Evolutionary conservation across 1,284 basidiomycete genomes (phyloP), one percentile per base, ranked within the genome.

Genomic region (Malassezia vespertilionis): DNA sequence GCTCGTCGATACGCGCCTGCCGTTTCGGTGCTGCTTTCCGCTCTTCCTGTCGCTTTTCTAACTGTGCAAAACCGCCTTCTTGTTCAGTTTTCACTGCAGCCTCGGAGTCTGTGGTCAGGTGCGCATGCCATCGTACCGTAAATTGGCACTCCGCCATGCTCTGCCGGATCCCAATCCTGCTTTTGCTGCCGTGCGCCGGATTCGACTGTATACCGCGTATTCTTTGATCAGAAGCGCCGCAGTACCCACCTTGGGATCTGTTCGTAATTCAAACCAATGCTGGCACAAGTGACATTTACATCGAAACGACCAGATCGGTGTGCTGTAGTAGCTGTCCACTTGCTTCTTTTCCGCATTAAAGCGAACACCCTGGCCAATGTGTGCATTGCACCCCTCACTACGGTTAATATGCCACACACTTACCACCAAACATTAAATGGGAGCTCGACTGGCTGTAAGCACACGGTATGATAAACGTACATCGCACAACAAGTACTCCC

Each of bases 281-380:
- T 80, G 79, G 65, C 93, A 97, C 2, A 91, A 74, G 69, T 93
- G 87, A 66, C 93, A 97, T 76, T 96, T 97, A 74, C 91, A 97
- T 30, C 85, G 78, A 70, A 99, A 99, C 0, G 81, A 83, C 71
- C 77, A 96, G 44, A 99, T 93, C 2, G 89, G 86, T 0, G 90
- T 96, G 18, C 82, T 84, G 65, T 86, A 87, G 73, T 99, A 97
- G 56, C 80, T 81, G n/a, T 90, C 93, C 15, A 93, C 79, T 72
- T 91, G 93, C 74, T 82, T 82, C 77, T 99, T 99, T 72, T 95
- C 88, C 0, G 93, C 93, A 63, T 99, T 99, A 76, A 93, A 97
- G 2, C 93, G 84, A 0, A 53, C 46, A 3, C 64, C 65, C 44
- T 64, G 63, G 3, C 52, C 51, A 17, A 67, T 37, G 33, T 54